Evolutionary conservation across 306 rosid species (phyloP), one percentile per base, ranked within the genome.

Genomic region (Rosa multiflora): DNA sequence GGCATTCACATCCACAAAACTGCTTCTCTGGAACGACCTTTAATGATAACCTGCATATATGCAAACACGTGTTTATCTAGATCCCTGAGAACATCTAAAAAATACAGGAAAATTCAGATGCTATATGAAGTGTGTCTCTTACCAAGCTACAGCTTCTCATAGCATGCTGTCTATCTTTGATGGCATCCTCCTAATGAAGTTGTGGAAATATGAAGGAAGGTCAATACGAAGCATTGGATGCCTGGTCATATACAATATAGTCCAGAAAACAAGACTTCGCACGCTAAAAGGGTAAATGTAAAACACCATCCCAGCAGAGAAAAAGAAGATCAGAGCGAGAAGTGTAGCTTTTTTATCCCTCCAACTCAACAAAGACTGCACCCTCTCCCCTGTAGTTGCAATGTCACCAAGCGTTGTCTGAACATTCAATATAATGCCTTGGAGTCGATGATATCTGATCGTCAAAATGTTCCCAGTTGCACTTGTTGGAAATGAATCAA

Each of bases 331-430:
- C 20, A 79, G 51, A 66, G 79, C 79, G 18, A 88, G 13, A 4
- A 83, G 66, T 26, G 89, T 81, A 58, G 87, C 89, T 26, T 81
- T 84, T 2, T 80, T 88, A 58, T 88, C 91, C 73, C 88, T 83
- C 89, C 91, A 85, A 72, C 81, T 85, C 72, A 88, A 74, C 75
- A 85, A 40, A 73, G 89, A 81, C 35, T 88, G 83, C 78, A 85
- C 52, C 84, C 87, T 83, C 79, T 88, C 91, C 32, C 81, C 89
- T 51, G 79, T 84, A 79, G 83, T 81, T 0, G 87, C 90, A 79
- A 87, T 48, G 77, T 87, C 85, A 1, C 85, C 85, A 0, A 87
- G 82, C 44, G 67, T 78, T 0, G 74, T 72, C 76, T 85, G 87
- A 62, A 87, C 76, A 35, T 74, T 53, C 37, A 83, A 77, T 13